Conservation (phyloP, 768 basidiomycete genomes). For the Tremella fuciformis region DNA sequence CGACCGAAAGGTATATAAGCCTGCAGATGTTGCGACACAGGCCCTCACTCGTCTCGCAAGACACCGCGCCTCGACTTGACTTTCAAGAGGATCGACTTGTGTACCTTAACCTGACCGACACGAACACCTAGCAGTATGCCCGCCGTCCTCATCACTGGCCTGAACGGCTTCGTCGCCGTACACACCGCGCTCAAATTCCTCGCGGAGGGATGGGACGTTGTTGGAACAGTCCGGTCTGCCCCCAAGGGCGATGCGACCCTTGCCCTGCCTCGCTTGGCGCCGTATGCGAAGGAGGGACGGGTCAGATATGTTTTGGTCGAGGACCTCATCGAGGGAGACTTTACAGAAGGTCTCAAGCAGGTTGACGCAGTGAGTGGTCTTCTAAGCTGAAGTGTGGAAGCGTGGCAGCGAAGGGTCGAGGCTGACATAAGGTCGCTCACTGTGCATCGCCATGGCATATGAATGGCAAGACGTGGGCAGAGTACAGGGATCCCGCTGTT, state of each 20-base stretch:
- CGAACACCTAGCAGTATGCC: too few species aligned
- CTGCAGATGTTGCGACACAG: too few species aligned
- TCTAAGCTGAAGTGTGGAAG: neutral
- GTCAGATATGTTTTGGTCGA: constrained; percentile 35
- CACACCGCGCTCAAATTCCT: constrained; percentile 42
- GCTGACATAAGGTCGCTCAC: constrained; percentile 23
- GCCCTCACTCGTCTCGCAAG: too few species aligned
- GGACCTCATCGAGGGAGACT: constrained; percentile 40
- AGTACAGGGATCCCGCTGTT: constrained; percentile 34
- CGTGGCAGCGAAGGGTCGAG: neutral
- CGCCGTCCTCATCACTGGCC: constrained; percentile 42
- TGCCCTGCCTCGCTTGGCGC: constrained; percentile 22
- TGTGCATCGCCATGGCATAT: constrained; percentile 36
- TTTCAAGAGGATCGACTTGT: too few species aligned
- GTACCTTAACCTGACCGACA: too few species aligned
- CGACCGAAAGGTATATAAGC: too few species aligned
- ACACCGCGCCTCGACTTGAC: too few species aligned
- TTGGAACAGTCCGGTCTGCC: constrained; percentile 41
- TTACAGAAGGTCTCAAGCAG: constrained; percentile 33
- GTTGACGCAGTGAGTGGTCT: constrained; percentile 36
- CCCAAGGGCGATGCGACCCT: constrained; percentile 28
- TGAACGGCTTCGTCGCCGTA: constrained; percentile 42
- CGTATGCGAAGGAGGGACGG: constrained; percentile 22
- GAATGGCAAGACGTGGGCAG: constrained; percentile 25
- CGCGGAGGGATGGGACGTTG: constrained; percentile 38